Evolutionary conservation across 1,284 basidiomycete species (phyloP).

Genomic region (Athelia psychrophila): DNA sequence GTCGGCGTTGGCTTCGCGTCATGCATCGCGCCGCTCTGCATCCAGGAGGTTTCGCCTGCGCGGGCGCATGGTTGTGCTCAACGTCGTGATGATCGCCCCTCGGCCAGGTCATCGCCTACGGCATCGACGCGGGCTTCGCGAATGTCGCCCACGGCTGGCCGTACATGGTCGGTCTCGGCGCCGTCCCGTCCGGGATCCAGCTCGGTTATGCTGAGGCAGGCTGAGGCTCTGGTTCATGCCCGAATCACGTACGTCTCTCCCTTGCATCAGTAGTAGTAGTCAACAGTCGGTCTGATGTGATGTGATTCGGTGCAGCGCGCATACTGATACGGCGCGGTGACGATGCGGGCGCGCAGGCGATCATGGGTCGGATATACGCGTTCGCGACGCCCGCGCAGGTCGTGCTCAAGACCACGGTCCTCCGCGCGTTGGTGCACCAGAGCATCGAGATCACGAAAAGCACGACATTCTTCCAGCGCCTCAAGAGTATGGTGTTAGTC

Average conservation of each 20-base stretch:
- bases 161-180: constrained; percentile 81
- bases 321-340: constrained; percentile 61
- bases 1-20: constrained; percentile 70
- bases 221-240: constrained; percentile 70
- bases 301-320: constrained; percentile 45
- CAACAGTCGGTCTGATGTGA: background rate
- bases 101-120: constrained; percentile 74
- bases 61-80: constrained; percentile 76
- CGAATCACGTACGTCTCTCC: constrained; percentile 56
- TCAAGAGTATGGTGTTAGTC: constrained; percentile 51
- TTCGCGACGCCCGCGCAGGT: constrained; percentile 62
- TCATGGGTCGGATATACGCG: constrained; percentile 68
- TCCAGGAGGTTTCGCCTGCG: constrained; percentile 81
- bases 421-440: constrained; percentile 59
- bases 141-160: constrained; percentile 68
- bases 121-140: constrained; percentile 73
- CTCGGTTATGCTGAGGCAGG: constrained; percentile 36
- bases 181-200: constrained; percentile 67
- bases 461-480: constrained; percentile 59
- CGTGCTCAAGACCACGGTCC: constrained; percentile 63
- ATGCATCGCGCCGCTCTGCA: constrained; percentile 80
- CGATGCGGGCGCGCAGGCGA: constrained; percentile 41
- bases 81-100: constrained; percentile 62
- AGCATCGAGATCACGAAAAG: constrained; percentile 60
- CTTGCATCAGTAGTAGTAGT: constrained; percentile 21